Evolutionary conservation across 805 yeast species (phyloP).

Genomic region (Yarrowia divulgata): DNA sequence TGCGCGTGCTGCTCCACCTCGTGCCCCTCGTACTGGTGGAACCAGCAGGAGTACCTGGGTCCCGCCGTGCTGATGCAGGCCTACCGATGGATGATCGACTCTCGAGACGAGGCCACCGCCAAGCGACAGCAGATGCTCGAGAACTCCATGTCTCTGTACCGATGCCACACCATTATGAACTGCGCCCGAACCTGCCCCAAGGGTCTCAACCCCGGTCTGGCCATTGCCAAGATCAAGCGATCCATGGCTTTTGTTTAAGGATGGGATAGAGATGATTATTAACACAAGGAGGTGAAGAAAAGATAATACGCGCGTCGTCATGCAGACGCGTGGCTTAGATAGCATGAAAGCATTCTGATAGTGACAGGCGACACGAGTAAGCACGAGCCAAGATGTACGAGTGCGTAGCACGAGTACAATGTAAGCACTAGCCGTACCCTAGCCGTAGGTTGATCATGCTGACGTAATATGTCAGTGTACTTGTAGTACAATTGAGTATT

Average conservation of each 20-base stretch:
- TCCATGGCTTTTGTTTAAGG: slow-evolving; percentile 67
- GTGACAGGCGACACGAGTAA: background rate
- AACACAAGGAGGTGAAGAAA: slow-evolving; percentile 30
- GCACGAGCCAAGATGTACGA: no score
- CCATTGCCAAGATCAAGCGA: slow-evolving; percentile 97
- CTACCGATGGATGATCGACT: slow-evolving; percentile 97
- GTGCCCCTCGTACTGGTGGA: slow-evolving; percentile 99
- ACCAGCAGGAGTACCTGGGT: slow-evolving; percentile 97
- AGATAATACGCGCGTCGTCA: slow-evolving; percentile 21
- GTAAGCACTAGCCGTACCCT: no score
- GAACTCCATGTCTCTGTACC: slow-evolving; percentile 95
- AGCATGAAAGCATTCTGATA: slow-evolving; percentile 10
- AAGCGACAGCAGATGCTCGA: slow-evolving; percentile 87
- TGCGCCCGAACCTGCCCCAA: slow-evolving; percentile 98
- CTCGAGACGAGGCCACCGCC: slow-evolving; percentile 89
- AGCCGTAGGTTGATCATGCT: no score
- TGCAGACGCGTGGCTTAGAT: slow-evolving; percentile 20
- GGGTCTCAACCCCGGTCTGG: slow-evolving; percentile 97
- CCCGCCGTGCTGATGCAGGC: slow-evolving; percentile 99
- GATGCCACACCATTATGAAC: slow-evolving; percentile 99
- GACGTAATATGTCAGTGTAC: no score
- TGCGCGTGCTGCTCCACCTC: slow-evolving; percentile 99
- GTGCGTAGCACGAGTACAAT: background rate
- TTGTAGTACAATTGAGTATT: no score
- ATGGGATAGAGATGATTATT: background rate